Conservation (phyloP, 2,329 filamentous ascomycete species). For the Bipolaris cookei region DNA sequence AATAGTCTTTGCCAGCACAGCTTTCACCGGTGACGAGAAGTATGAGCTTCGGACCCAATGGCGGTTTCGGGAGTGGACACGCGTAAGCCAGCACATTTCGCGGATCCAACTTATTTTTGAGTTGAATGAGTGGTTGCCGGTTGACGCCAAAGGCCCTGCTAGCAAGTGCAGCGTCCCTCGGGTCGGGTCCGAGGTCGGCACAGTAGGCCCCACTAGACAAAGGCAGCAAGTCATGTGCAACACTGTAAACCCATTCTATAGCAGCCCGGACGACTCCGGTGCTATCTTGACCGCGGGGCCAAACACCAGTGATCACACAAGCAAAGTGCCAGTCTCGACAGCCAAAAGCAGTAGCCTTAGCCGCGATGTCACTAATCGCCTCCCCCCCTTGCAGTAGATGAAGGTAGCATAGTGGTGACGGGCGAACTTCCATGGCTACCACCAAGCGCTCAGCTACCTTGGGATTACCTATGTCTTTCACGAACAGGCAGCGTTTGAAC, state of each 20-base stretch:
- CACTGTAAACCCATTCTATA: constrained; percentile 64
- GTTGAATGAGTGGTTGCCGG: constrained; percentile 53
- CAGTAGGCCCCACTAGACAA: constrained; percentile 61
- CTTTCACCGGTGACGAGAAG: constrained; percentile 62
- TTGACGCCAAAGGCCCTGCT: constrained; percentile 65
- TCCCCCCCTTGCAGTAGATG: constrained; percentile 68
- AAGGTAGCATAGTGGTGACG: constrained; percentile 64
- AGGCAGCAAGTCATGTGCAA: constrained; percentile 57
- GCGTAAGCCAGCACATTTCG: constrained; percentile 60
- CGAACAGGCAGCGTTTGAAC: constrained; percentile 69
- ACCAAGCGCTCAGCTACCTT: constrained; percentile 51
- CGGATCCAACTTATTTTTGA: constrained; percentile 61
- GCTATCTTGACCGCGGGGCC: constrained; percentile 61
- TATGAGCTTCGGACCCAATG: constrained; percentile 27
- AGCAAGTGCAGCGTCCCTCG: constrained; percentile 61
- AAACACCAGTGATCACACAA: constrained; percentile 68
- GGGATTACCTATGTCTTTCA: constrained; percentile 55
- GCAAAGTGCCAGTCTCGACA: constrained; percentile 69
- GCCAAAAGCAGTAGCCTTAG: constrained; percentile 63
- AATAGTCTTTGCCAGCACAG: constrained; percentile 67
- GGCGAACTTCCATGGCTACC: constrained; percentile 56
- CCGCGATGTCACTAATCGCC: constrained; percentile 54
- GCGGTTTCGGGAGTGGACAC: constrained; percentile 58
- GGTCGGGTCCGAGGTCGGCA: constrained; percentile 68
- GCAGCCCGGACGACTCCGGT: constrained; percentile 49